Conservation (phyloP, 768 basidiomycete species). For the Russula lepida region DNA sequence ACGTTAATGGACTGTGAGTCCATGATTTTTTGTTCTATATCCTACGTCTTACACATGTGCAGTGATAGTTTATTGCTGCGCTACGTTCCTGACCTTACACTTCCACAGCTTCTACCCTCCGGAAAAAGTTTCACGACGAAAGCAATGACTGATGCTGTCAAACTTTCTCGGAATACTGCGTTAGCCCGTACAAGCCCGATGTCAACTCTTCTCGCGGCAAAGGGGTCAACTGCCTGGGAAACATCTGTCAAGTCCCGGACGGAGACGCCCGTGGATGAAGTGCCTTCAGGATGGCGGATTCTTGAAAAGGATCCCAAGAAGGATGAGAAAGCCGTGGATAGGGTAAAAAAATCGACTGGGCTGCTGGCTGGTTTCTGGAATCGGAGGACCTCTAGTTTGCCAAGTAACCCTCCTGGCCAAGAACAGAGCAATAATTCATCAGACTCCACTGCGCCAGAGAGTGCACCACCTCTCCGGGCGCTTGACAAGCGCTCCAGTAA, state of each 20-base stretch:
- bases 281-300: slow-evolving; percentile 68
- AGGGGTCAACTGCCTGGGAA: slow-evolving; percentile 74
- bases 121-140: slow-evolving; percentile 49
- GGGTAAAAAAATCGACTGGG: slow-evolving; percentile 42
- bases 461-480: not conserved
- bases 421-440: not conserved
- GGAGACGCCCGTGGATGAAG: slow-evolving; percentile 44
- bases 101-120: slow-evolving; percentile 45
- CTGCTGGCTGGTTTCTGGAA: slow-evolving; percentile 66
- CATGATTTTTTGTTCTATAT: slow-evolving; percentile 1
- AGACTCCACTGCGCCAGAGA: not conserved
- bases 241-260: slow-evolving; percentile 48
- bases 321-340: slow-evolving; percentile 36
- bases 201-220: slow-evolving; percentile 57
- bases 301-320: slow-evolving; percentile 47
- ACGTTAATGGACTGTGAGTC: slow-evolving; percentile 55
- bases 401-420: not conserved
- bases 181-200: slow-evolving; percentile 55
- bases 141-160: slow-evolving; percentile 51
- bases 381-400: slow-evolving; percentile 28
- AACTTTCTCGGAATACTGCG: slow-evolving; percentile 51
- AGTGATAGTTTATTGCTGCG: slow-evolving; percentile 37
- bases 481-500: not conserved
- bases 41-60: not conserved
- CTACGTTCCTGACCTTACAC: slow-evolving; percentile 41